Evolutionary conservation across 768 basidiomycete species (phyloP).

Genomic region (Rhodocollybia butyracea): DNA sequence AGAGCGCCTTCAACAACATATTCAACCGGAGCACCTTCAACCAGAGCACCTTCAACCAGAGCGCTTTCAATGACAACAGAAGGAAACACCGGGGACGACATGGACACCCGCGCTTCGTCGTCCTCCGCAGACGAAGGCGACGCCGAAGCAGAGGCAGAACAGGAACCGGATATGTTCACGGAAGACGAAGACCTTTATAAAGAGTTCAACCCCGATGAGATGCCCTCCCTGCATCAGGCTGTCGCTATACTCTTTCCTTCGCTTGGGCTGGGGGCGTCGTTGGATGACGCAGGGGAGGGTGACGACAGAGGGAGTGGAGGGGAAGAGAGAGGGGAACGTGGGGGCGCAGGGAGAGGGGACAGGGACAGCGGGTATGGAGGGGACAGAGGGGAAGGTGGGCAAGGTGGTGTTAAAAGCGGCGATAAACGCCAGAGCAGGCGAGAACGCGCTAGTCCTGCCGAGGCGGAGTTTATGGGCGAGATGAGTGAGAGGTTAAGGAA

Average conservation of each 20-base stretch:
- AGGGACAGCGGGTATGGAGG: too few relatives aligned
- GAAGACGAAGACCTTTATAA: slow-evolving; percentile 36
- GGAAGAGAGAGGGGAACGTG: slow-evolving; percentile 42
- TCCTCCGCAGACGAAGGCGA: slow-evolving; percentile 9
- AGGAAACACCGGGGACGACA: too few relatives aligned
- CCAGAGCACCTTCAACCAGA: background rate
- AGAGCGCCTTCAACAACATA: slow-evolving; percentile 11
- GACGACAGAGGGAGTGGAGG: slow-evolving; percentile 15
- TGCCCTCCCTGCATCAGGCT: slow-evolving; percentile 67
- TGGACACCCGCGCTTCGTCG: too few relatives aligned
- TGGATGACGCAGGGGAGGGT: too few relatives aligned
- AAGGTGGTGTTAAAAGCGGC: background rate
- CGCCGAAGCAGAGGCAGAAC: slow-evolving; percentile 14
- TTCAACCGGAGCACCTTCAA: slow-evolving; percentile 7
- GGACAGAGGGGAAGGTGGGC: background rate
- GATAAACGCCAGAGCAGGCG: background rate
- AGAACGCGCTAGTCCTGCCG: slow-evolving; percentile 27
- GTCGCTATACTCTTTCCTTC: slow-evolving; percentile 67
- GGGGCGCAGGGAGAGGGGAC: too few relatives aligned
- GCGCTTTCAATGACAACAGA: too few relatives aligned
- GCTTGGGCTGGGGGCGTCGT: too few relatives aligned
- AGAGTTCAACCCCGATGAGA: slow-evolving; percentile 72
- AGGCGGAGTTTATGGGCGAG: slow-evolving; percentile 71
- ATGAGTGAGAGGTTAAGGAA: slow-evolving; percentile 69
- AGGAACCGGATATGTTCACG: slow-evolving; percentile 12